These are phyloP conservation scores for Furcasterigmium sp. DNA, from an alignment of 2,329 filamentous ascomycete species.

Conservation along the genomic window DNA sequence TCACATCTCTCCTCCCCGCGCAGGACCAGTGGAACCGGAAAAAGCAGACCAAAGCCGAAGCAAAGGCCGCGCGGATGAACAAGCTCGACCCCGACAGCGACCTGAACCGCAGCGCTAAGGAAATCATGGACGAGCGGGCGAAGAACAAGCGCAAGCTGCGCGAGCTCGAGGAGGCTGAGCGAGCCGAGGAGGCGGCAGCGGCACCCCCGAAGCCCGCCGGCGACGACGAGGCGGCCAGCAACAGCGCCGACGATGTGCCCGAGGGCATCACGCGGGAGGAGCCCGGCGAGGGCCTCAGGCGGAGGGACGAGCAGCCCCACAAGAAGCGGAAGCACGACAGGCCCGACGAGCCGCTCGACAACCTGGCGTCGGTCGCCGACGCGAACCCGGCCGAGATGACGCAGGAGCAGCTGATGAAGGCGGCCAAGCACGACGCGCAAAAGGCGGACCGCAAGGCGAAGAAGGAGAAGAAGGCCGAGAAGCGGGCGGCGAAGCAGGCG, in stretches of 20 bases:
- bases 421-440: constrained; percentile 8
- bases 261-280: constrained; percentile 55
- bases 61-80: constrained; percentile 73
- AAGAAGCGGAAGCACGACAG: constrained; percentile 48
- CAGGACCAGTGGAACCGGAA: constrained; percentile 93
- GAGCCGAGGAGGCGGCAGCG: constrained; percentile 18
- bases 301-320: constrained; percentile 38
- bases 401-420: constrained; percentile 11
- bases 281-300: constrained; percentile 60
- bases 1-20: constrained; percentile 5
- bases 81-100: constrained; percentile 89
- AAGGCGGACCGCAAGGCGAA: constrained; percentile 17
- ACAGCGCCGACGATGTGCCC: constrained; percentile 41
- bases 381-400: constrained; percentile 14
- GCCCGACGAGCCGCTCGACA: constrained; percentile 3
- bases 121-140: constrained; percentile 79
- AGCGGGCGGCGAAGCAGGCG: constrained; percentile 26
- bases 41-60: constrained; percentile 92
- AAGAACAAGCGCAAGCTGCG: constrained; percentile 76
- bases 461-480: constrained; percentile 40
- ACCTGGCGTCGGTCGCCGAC: constrained; percentile 10
- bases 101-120: constrained; percentile 75
- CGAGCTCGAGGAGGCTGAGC: constrained; percentile 48
- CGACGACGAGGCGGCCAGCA: constrained; percentile 32
- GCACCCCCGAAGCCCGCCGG: constrained; percentile 14